These are phyloP conservation scores for Endoconidiophora polonica DNA, from an alignment of 2,329 filamentous ascomycete species.

Conservation along the genomic window DNA sequence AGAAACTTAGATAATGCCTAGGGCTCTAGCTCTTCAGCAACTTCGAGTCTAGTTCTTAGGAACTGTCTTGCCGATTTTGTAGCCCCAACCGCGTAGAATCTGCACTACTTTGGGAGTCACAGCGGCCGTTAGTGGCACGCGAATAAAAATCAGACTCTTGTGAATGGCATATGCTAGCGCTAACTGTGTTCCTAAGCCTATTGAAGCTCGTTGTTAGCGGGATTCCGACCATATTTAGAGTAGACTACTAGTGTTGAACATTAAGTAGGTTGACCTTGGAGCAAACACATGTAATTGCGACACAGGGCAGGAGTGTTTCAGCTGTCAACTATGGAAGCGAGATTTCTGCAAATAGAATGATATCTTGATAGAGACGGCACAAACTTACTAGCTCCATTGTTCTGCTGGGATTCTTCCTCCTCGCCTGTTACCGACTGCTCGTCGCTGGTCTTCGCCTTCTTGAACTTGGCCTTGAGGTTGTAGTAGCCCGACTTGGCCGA, in stretches of 20 bases:
- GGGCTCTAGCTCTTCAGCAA: no score
- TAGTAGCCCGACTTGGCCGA: slow-evolving; percentile 24
- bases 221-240: neutral
- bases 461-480: slow-evolving; percentile 14
- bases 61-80: slow-evolving; percentile 67
- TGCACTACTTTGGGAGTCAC: slow-evolving; percentile 92
- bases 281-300: neutral
- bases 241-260: neutral
- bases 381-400: slow-evolving; percentile 51
- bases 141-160: slow-evolving; percentile 91
- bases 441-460: slow-evolving; percentile 17
- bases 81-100: slow-evolving; percentile 72
- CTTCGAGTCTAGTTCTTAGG: neutral
- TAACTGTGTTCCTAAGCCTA: slow-evolving; percentile 61
- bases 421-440: slow-evolving; percentile 18
- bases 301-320: neutral
- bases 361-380: neutral
- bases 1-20: no score
- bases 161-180: slow-evolving; percentile 92
- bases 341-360: no score
- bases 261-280: neutral
- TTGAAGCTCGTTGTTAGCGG: no score
- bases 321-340: no score
- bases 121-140: slow-evolving; percentile 83
- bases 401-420: slow-evolving; percentile 15